These are phyloP conservation scores for Hysterium pulicare DNA, from an alignment of 2,329 filamentous ascomycete genomes.

Conservation along the genomic window DNA sequence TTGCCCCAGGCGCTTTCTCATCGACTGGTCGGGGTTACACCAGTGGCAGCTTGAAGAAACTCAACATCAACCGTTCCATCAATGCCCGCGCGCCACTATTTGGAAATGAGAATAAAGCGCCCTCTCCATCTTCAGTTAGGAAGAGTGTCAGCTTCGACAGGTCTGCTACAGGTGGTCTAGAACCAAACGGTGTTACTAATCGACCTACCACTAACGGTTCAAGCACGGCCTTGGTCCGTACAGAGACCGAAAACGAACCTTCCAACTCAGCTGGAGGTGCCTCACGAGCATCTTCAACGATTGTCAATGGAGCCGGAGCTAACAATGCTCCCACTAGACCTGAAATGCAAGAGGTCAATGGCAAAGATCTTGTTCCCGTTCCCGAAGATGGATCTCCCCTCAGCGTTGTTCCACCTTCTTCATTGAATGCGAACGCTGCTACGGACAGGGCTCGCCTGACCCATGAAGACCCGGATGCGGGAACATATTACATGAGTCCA, in stretches of 20 bases:
- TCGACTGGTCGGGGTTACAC: slow-evolving; percentile 48
- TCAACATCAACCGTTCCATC: slow-evolving; percentile 87
- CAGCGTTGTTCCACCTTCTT: slow-evolving; percentile 31
- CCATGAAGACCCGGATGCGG: slow-evolving; percentile 54
- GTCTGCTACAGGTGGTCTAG: slow-evolving; percentile 34
- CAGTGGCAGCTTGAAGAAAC: slow-evolving; percentile 69
- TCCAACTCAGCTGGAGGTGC: slow-evolving; percentile 59
- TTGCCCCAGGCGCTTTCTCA: slow-evolving; percentile 82
- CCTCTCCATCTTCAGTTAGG: slow-evolving; percentile 50
- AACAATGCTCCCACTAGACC: slow-evolving; percentile 43
- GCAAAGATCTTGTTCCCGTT: slow-evolving; percentile 75
- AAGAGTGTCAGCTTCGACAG: slow-evolving; percentile 93
- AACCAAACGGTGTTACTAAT: slow-evolving; percentile 44
- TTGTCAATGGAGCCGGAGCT: slow-evolving; percentile 36
- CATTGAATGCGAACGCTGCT: slow-evolving; percentile 20
- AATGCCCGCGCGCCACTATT: slow-evolving; percentile 62
- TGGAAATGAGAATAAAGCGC: slow-evolving; percentile 47
- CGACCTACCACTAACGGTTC: slow-evolving; percentile 39
- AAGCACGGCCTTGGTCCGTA: slow-evolving; percentile 51
- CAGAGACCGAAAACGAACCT: slow-evolving; percentile 49
- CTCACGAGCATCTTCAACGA: slow-evolving; percentile 52
- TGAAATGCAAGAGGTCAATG: slow-evolving; percentile 69
- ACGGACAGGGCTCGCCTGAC: slow-evolving; percentile 18
- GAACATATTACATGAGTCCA: slow-evolving; percentile 85
- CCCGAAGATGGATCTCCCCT: slow-evolving; percentile 62